Evolutionary conservation across 176 grass and related monocot species (phyloP), one percentile per base, ranked within the genome.

Genomic region (Poa annua): DNA sequence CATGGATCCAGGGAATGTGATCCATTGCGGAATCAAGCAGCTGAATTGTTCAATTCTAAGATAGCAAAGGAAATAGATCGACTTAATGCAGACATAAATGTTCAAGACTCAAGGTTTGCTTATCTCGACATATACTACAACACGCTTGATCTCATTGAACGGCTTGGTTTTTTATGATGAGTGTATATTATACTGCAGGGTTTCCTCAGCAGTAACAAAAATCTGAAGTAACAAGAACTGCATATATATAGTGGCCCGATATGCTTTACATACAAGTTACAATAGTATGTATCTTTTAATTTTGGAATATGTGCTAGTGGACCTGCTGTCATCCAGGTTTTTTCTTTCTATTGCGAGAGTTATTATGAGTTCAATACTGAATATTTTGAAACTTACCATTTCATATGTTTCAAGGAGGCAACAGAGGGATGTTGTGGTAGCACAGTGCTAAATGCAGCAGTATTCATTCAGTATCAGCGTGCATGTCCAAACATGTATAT

Each of bases 91-190:
- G 67, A 90, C 66, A 76, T 35, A 9, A 72, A 50, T 25, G 17
- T 20, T 86, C 63, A 36, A 15, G 79, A 80, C 48, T 45, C 76
- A 25, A 88, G 20, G 6, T 29, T 92, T 65, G 29, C 8, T 72
- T 95, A 92, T 63, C 1, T 92, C 0, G 89, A 95, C 57, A 86
- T 92, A 83, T 95, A 92, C 86, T 68, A 78, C 53, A 80, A 79
- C 35, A 24, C 88, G 5, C 56, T 86, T 29, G 88, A 92, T 24
- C 57, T 95, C 1, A 90, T 95, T 42, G 35, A 84, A 2, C 36
- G 33, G 3, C 85, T 85, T 7, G 4, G 55, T 15, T 55, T 36
- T 19, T 90, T 29, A 95, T 45, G 90, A 85, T 90, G 86, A 80
- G 72, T 48, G 48, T 50, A 50, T 50, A 50, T 50, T 50, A 15